Base-by-base conservation (phyloP, 2,329 filamentous ascomycete species). In the Cytospora chrysosperma region DNA sequence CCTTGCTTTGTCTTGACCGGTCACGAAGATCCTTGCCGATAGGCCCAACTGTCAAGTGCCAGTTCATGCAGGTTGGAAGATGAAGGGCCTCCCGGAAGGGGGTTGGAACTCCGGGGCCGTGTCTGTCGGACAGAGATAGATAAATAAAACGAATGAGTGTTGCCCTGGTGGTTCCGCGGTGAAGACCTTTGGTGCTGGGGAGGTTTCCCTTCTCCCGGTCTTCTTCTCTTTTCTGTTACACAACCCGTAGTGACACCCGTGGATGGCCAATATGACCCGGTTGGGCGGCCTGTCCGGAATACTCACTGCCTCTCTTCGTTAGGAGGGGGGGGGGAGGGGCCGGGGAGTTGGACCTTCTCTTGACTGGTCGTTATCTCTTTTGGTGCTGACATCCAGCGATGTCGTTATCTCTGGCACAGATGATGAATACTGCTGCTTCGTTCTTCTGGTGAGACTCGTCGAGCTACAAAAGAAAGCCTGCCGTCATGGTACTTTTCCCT, bases 331-430 rank as follows among this genome's bases (percentile, higher is more conserved):
- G n/a, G 9, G 32, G 32, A 12, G 32, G n/a, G n/a, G n/a, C n/a
- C n/a, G n/a, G n/a, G 10, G 15, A 34, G 32, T 12, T 34, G 32
- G 32, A 34, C 32, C 50, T 30, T 51, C n/a, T 30, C 30, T 17
- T n/a, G 21, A 24, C 21, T 5, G 28, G 26, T 26, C 21, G 59
- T 62, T 65, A 65, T 65, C 63, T 65, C 27, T 43, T 58, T 34
- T 30, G 40, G 40, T 9, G 43, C 28, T 7, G 32, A 30, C n/a
- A 10, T 52, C n/a, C 32, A 21, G 34, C 26, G 51, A 63, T 65
- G 63, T 63, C 63, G 63, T 65, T 65, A 65, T 65, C 63, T 40
- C 52, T 34, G 24, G 61, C 27, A 51, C 37, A 47, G 47, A 65
- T 65, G 63, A 56, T 62, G 60, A 62, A 56, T 56, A 30, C 30